Conservation (phyloP, 768 basidiomycete genomes). For the Leccinum sublutescens region DNA sequence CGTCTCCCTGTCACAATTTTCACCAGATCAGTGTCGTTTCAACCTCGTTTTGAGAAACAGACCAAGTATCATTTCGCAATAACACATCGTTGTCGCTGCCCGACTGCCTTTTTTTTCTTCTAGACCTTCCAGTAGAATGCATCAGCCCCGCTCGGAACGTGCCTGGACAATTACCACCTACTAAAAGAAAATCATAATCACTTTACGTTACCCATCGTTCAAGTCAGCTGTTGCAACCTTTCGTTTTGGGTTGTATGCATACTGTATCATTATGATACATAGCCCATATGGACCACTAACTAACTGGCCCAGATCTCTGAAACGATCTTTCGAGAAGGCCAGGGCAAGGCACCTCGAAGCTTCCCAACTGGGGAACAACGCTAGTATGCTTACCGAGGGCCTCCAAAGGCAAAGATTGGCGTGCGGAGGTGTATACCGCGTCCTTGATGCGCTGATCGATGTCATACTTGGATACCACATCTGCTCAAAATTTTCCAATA, state of each 20-base stretch:
- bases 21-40: background rate
- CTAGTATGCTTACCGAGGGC: background rate
- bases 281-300: background rate
- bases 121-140: background rate
- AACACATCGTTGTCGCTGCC: background rate
- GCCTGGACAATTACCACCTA: constrained; percentile 2
- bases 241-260: background rate
- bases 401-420: constrained; percentile 20
- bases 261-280: background rate
- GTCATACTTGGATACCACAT: background rate
- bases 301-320: background rate
- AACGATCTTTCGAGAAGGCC: constrained; percentile 1
- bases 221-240: background rate
- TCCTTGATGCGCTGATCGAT: constrained; percentile 11
- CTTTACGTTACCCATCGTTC: constrained; percentile 8
- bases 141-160: background rate
- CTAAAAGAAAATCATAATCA: background rate
- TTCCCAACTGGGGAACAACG: background rate
- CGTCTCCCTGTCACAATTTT: background rate
- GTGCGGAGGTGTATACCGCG: constrained; percentile 1
- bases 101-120: background rate
- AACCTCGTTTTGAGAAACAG: background rate
- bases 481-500: background rate
- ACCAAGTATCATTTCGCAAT: background rate
- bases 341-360: constrained; percentile 2